Base-by-base conservation (phyloP, 495 filamentous ascomycete genomes). In the Arthonia radiata region DNA sequence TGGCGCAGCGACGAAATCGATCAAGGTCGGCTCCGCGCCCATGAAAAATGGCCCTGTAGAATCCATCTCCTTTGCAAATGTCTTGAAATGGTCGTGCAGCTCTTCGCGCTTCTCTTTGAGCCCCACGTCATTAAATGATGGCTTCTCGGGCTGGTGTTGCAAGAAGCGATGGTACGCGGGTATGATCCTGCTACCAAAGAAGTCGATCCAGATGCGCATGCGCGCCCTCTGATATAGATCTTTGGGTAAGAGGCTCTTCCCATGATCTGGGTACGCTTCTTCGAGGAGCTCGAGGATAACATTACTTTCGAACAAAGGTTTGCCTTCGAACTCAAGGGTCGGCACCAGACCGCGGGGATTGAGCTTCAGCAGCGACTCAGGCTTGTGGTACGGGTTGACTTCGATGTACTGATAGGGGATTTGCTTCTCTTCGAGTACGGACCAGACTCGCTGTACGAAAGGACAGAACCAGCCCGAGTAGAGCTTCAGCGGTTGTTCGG, bases 371-470 rank as follows among this genome's bases (percentile, higher is more conserved):
- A 75, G 65, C 5, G 56, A 59, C 17, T 56, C 43, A 0, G 57
- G 58, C 37, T 77, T 77, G 41, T 62, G 45, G 57, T 75, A 75
- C 4, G 72, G 71, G 40, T 74, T 71, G 13, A 48, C 50, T 41
- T 81, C 68, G 36, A 75, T 56, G 43, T 73, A 77, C 39, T 76
- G 59, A 40, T 77, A 66, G 22, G 65, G 63, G 27, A 73, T 67
- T n/a, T 51, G 31, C 38, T 78, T 76, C 46, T 78, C 71, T 37
- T 60, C 61, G 18, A 78, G 51, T 8, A 64, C 59, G 31, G 68
- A 58, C 64, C 67, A 77, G 13, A 58, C 54, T 8, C 68, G 57
- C 43, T 77, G 68, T 4, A 75, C 53, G 53, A 17, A 15, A 26
- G 52, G 51, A 36, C 49, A 59, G 41, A 68, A 71, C 63, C 63